Evolutionary conservation across 768 basidiomycete genomes (phyloP).

Genomic region (Amanita rimosa): DNA sequence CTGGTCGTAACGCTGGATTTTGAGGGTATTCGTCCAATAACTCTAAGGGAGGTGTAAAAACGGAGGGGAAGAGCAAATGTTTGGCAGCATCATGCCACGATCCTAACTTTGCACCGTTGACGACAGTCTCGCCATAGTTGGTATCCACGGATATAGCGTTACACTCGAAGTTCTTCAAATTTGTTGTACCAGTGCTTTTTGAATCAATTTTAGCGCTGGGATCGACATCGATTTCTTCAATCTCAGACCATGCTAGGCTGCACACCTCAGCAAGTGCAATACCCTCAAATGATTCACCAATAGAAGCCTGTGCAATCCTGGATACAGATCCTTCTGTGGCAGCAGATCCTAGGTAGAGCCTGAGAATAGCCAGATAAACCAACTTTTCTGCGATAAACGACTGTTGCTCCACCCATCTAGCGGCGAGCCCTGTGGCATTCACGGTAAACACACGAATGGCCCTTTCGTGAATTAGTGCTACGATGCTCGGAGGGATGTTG

Average conservation of each 20-base stretch:
- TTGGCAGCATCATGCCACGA: conserved; percentile 85
- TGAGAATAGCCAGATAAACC: conserved; percentile 71
- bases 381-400: conserved; percentile 34
- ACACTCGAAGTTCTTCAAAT: conserved; percentile 43
- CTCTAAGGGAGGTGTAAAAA: conserved; percentile 44
- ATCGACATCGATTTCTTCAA: conserved; percentile 44
- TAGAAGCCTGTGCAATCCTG: conserved; percentile 35
- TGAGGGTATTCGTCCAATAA: conserved; percentile 36
- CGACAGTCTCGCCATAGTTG: conserved; percentile 40
- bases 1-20: conserved; percentile 72
- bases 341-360: conserved; percentile 66
- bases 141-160: conserved; percentile 68
- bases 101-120: conserved; percentile 47
- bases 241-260: conserved; percentile 51
- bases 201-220: conserved; percentile 12
- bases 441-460: conserved; percentile 48
- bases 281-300: conserved; percentile 35
- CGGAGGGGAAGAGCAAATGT: conserved; percentile 79
- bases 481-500: conserved; percentile 46
- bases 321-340: conserved; percentile 43
- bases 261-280: conserved; percentile 42
- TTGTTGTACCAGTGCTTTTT: conserved; percentile 19
- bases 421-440: conserved; percentile 44
- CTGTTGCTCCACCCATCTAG: conserved; percentile 25
- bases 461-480: conserved; percentile 35